Evolutionary conservation across 306 rosid genomes (phyloP).

Genomic region (Ochetophila trinervis): DNA sequence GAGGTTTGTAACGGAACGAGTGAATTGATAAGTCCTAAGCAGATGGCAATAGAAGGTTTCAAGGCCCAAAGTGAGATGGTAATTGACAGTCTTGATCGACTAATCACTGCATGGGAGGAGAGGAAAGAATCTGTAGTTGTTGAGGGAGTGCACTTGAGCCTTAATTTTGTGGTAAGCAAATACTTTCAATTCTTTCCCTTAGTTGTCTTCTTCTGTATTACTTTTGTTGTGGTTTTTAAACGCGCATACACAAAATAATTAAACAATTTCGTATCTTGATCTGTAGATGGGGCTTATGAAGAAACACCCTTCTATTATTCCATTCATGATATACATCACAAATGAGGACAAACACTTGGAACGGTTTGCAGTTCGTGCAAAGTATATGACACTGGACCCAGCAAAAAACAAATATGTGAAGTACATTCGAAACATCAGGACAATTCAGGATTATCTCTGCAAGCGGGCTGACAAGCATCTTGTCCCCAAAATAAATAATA

Average conservation of each 20-base stretch:
- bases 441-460: constrained; percentile 95
- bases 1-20: constrained; percentile 36
- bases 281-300: constrained; percentile 97
- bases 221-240: not conserved
- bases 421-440: constrained; percentile 89
- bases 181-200: constrained; percentile 4
- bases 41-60: constrained; percentile 93
- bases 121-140: constrained; percentile 89
- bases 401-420: constrained; percentile 93
- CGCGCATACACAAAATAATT: constrained; percentile 5
- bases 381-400: constrained; percentile 96
- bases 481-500: constrained; percentile 95
- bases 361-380: constrained; percentile 97
- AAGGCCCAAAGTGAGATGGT: constrained; percentile 99
- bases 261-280: constrained; percentile 14
- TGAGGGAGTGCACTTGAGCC: constrained; percentile 98
- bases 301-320: constrained; percentile 91
- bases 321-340: constrained; percentile 88
- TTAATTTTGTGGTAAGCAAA: constrained; percentile 78
- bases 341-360: constrained; percentile 96
- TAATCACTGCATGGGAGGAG: constrained; percentile 96
- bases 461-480: constrained; percentile 96
- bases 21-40: constrained; percentile 67
- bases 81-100: constrained; percentile 96
- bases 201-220: not conserved